Base-by-base conservation (phyloP, 106 monocot genomes). In the Dendrobium catenatum region DNA sequence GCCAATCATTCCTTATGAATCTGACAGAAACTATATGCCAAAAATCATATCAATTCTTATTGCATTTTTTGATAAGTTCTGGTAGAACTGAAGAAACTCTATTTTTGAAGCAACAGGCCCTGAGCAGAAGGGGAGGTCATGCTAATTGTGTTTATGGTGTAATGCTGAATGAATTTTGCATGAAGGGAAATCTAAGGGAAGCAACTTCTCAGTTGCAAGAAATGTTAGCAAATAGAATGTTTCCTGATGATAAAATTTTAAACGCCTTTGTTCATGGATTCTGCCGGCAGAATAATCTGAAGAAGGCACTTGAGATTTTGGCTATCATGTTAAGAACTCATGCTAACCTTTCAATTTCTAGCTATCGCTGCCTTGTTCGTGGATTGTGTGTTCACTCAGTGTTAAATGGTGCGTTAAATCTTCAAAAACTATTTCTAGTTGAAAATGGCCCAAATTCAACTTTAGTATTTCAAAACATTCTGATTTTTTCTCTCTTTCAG, bases 401-500 rank as follows among this genome's bases (percentile, higher is more conserved):
- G 42, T 20, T 86, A 61, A 24, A 56, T 77, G 41, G 67, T 72
- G 91, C 81, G 24, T 80, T 93, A 19, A 84, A 79, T 9, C 84
- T 91, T 56, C 73, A 76, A 85, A 77, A 88, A n/a, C 27, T 95
- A 61, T 77, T 91, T 43, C 24, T 55, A 24, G 72, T 44, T 33
- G 48, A 72, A 78, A 40, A 31, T 66, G 75, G 72, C 41, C 79
- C 80, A 58, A 37, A 70, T 2, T 73, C 79, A 47, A 26, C 26
- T 26, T 55, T 85, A 17, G 77, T 84, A 43, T 78, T 88, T 56
- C 77, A 83, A 72, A 99, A 99, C 73, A 88, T 95, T 79, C 74
- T 99, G 54, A 90, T 99, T 61, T 99, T 88, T 82, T 76, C 82
- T 90, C 89, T 99, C 29, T 93, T 93, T 72, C 85, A 87, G 41